These are phyloP conservation scores for Centaurea solstitialis DNA, from an alignment of 129 eudicot species.

Conservation along the genomic window DNA sequence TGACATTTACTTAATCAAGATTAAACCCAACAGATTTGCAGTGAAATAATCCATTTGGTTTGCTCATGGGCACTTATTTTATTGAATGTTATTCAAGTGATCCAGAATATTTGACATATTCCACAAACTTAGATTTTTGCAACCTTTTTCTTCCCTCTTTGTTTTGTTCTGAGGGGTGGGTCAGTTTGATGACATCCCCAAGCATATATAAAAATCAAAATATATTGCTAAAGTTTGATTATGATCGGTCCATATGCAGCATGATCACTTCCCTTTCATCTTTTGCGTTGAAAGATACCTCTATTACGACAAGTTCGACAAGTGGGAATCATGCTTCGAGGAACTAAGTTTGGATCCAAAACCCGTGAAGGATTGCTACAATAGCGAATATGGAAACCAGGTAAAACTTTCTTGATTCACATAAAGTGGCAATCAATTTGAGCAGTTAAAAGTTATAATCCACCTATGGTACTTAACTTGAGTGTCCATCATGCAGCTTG, in stretches of 20 bases:
- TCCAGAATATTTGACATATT: neutral
- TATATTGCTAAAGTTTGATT: conserved; percentile 13
- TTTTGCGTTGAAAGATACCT: conserved; percentile 76
- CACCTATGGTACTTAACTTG: neutral
- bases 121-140: no score
- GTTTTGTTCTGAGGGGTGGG: neutral
- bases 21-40: no score
- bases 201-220: neutral
- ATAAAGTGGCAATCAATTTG: neutral
- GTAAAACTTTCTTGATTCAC: conserved; percentile 34
- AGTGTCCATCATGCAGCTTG: conserved; percentile 55
- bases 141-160: neutral
- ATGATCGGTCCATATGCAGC: conserved; percentile 56
- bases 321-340: conserved; percentile 89
- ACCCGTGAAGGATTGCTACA: conserved; percentile 73
- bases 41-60: conserved; percentile 1
- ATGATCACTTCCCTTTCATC: conserved; percentile 76
- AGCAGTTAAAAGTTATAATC: neutral
- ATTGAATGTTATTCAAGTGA: neutral
- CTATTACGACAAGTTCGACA: conserved; percentile 44
- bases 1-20: no score
- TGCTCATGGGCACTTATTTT: neutral
- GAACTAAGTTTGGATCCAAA: conserved; percentile 64
- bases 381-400: conserved; percentile 63
- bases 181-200: no score